phyloP scores from a whole-genome alignment of 1,284 basidiomycete genomes.

The Leccinum idahoense region DNA sequence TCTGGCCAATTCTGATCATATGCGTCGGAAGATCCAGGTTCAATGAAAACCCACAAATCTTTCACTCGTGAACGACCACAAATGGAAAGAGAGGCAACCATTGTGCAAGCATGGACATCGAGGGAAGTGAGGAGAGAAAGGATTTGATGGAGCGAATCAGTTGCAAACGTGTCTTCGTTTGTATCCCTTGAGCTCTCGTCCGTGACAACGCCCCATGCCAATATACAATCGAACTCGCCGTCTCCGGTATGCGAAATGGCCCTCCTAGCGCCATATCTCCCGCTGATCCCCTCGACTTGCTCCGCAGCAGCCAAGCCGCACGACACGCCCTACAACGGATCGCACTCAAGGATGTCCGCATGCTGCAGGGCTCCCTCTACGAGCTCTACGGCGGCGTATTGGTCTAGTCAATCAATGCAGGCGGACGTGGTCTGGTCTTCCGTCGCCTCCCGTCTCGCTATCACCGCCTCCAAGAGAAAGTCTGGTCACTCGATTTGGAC shows the following conservation, averaged over 20 bases:
- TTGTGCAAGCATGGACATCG: conserved; percentile 61
- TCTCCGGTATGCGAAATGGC: conserved; percentile 44
- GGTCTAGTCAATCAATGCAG: conserved; percentile 36
- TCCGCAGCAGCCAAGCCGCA: conserved; percentile 40
- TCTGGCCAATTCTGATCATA: conserved; percentile 32
- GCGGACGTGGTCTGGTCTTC: conserved; percentile 33
- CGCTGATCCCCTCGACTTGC: conserved; percentile 36
- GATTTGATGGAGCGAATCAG: conserved; percentile 72
- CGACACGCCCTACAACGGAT: conserved; percentile 45
- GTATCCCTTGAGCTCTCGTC: conserved; percentile 27
- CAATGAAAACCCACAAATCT: conserved; percentile 75
- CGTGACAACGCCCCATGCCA: conserved; percentile 36
- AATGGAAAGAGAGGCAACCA: conserved; percentile 65
- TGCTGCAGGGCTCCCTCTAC: conserved; percentile 40
- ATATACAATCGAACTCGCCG: conserved; percentile 50
- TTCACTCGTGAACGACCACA: conserved; percentile 65
- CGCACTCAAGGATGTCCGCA: conserved; percentile 32
- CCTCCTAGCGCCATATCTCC: conserved; percentile 24
- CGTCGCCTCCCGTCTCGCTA: conserved; percentile 44
- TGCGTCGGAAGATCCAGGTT: conserved; percentile 37
- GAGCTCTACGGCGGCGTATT: conserved; percentile 61
- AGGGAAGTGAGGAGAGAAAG: conserved; percentile 61
- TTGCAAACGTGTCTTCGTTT: conserved; percentile 52
- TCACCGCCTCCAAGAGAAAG: conserved; percentile 41
- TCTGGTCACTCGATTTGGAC: conserved; percentile 44